Conservation (phyloP, 768 basidiomycete genomes). For the Hysterangium stoloniferum region DNA sequence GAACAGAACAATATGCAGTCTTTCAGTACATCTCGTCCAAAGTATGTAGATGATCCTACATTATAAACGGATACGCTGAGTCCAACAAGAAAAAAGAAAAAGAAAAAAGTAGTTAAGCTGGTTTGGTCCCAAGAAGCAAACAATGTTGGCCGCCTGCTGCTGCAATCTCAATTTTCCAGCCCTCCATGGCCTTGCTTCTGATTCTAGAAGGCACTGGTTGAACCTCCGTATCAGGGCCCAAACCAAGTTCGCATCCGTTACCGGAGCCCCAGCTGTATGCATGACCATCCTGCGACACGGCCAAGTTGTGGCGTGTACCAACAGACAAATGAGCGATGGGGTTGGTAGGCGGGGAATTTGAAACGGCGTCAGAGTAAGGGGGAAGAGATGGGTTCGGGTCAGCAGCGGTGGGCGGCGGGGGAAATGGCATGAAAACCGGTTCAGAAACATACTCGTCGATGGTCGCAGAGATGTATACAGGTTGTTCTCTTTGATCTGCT, state of each 20-base stretch:
- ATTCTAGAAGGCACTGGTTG: constrained; percentile 11
- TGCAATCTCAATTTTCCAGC: constrained; percentile 13
- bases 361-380: background rate
- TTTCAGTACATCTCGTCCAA: too few relatives aligned
- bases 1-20: too few relatives aligned
- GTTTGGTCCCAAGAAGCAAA: constrained; percentile 13
- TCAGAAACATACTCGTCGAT: constrained; percentile 34
- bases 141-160: constrained; percentile 16
- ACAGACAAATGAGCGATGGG: constrained; percentile 12
- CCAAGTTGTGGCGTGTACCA: constrained; percentile 16
- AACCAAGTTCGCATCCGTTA: constrained; percentile 12
- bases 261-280: constrained; percentile 16
- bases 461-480: background rate
- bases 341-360: constrained; percentile 3
- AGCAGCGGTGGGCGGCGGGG: constrained; percentile 10
- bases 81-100: background rate
- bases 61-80: too few relatives aligned
- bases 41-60: too few relatives aligned
- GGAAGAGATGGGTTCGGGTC: constrained; percentile 7
- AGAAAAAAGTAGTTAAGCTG: too few relatives aligned
- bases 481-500: background rate
- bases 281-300: constrained; percentile 12
- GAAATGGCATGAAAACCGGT: constrained; percentile 13
- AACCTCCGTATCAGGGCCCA: constrained; percentile 10
- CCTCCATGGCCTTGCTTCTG: constrained; percentile 11